Percentiles rank a stretch among this genome's conserved stretches.
These are phyloP conservation scores for Wickerhamiella alocasiicola DNA, from an alignment of 805 yeast species.

Conservation along the genomic window DNA sequence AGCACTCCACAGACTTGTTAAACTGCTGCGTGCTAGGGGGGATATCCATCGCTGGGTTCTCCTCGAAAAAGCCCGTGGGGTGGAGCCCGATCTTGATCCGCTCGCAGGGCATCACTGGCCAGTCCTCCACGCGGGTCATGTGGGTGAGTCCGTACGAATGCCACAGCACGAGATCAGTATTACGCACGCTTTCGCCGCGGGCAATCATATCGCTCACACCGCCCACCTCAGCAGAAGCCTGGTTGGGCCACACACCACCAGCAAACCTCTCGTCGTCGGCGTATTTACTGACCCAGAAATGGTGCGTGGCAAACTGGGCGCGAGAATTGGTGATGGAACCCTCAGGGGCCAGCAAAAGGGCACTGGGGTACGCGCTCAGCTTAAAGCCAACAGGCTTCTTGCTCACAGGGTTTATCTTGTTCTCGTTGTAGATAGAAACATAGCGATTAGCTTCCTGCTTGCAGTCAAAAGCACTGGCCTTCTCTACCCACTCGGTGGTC, in stretches of 20 bases:
- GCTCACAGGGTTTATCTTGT: conserved; percentile 53
- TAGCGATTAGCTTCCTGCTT: conserved; percentile 65
- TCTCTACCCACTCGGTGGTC: conserved; percentile 51
- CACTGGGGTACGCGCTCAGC: conserved; percentile 59
- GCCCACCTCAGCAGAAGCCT: conserved; percentile 53
- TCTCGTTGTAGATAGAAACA: conserved; percentile 63
- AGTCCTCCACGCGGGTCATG: conserved; percentile 71
- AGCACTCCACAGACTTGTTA: conserved; percentile 50
- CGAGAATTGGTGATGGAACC: conserved; percentile 55
- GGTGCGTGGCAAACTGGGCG: conserved; percentile 65
- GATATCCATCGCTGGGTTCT: conserved; percentile 67
- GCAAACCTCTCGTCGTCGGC: conserved; percentile 59
- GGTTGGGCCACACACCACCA: conserved; percentile 81
- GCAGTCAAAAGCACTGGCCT: conserved; percentile 62
- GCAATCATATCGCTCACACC: conserved; percentile 22
- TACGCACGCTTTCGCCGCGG: conserved; percentile 46
- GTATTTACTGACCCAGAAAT: conserved; percentile 71
- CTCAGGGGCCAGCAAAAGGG: conserved; percentile 56
- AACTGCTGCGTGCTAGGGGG: conserved; percentile 56
- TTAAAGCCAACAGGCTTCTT: conserved; percentile 67
- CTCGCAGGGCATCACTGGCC: conserved; percentile 84
- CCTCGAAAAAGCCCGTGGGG: conserved; percentile 65
- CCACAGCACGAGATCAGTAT: conserved; percentile 68
- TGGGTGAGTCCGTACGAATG: conserved; percentile 73
- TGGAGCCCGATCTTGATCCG: conserved; percentile 50